These are phyloP conservation scores for Globisporangium echinulatum DNA, from an alignment of 352 stramenopile genomes.

Conservation along the genomic window DNA sequence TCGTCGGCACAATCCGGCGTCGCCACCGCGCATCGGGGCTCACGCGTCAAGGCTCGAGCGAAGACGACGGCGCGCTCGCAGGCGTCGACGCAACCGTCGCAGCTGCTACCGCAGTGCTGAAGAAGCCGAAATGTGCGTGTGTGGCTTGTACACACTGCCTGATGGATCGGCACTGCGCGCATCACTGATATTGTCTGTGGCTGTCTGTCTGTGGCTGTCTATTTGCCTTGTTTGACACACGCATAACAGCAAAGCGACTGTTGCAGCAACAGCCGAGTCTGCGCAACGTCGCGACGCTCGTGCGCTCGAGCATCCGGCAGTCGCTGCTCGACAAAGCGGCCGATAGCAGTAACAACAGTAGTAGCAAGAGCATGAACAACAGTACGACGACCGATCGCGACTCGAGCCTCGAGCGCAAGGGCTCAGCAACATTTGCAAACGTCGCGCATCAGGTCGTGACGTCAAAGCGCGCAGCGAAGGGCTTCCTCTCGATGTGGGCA, in stretches of 20 bases:
- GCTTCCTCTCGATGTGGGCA: conserved; percentile 76
- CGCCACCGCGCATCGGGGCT: conserved; percentile 8
- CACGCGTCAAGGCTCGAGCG: conserved; percentile 21
- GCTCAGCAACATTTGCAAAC: conserved; percentile 48
- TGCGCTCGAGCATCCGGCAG: conserved; percentile 54
- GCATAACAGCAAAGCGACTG: neutral
- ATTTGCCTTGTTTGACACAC: neutral
- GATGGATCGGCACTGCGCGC: neutral
- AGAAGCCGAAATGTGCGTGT: conserved; percentile 12
- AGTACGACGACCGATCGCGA: neutral
- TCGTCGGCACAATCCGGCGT: conserved; percentile 7
- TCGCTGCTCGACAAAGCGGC: conserved; percentile 13
- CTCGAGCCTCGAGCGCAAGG: conserved; percentile 16
- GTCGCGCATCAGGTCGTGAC: conserved; percentile 73
- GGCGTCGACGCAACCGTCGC: no score
- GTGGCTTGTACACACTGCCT: neutral
- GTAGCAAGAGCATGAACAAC: neutral
- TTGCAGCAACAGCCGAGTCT: conserved; percentile 36
- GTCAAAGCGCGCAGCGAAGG: conserved; percentile 54
- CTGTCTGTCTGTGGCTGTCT: neutral
- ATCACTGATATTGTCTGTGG: neutral
- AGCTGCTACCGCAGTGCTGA: neutral
- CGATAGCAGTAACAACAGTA: conserved; percentile 6
- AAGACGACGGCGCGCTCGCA: conserved; percentile 14
- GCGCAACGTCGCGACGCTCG: conserved; percentile 53